Conservation (phyloP, 1,139 yeast genomes). For the Pichia sp. region DNA sequence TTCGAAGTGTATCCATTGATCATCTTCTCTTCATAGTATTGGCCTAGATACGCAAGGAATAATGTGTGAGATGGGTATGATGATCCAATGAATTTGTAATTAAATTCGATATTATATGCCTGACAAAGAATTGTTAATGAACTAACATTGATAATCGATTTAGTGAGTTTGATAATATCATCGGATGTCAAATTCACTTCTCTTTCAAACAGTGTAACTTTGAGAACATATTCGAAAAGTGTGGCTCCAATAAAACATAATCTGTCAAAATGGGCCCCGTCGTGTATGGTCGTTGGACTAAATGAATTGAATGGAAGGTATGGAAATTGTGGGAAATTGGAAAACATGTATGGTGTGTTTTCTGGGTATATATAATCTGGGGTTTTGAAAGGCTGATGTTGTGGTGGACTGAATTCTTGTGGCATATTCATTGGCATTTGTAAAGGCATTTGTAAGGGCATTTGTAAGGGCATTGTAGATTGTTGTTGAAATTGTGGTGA, state of each 20-base stretch:
- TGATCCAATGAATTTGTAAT: conserved; percentile 9
- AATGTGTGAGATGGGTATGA: conserved; percentile 1
- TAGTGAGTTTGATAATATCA: neutral
- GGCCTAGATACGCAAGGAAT: conserved; percentile 12
- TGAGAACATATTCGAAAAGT: conserved; percentile 7
- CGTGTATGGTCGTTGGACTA: conserved; percentile 1
- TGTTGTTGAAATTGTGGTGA: neutral
- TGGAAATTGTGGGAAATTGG: conserved; percentile 11
- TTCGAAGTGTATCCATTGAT: neutral
- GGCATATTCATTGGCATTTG: no score
- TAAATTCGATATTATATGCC: conserved; percentile 14
- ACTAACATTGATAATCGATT: conserved; percentile 8
- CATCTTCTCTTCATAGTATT: conserved; percentile 6
- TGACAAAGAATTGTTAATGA: conserved; percentile 6
- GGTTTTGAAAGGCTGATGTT: no score
- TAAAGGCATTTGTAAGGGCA: no score
- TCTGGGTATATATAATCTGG: conserved; percentile 7
- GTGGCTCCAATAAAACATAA: conserved; percentile 10
- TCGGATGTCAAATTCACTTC: neutral
- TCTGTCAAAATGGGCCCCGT: conserved; percentile 2
- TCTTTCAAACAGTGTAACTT: conserved; percentile 2
- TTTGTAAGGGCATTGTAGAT: neutral
- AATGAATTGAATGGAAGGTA: neutral
- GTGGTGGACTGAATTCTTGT: no score
- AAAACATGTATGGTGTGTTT: conserved; percentile 6